These are phyloP conservation scores for Nitzschia sp. DNA, from an alignment of 108 stramenopile genomes.

Conservation along the genomic window DNA sequence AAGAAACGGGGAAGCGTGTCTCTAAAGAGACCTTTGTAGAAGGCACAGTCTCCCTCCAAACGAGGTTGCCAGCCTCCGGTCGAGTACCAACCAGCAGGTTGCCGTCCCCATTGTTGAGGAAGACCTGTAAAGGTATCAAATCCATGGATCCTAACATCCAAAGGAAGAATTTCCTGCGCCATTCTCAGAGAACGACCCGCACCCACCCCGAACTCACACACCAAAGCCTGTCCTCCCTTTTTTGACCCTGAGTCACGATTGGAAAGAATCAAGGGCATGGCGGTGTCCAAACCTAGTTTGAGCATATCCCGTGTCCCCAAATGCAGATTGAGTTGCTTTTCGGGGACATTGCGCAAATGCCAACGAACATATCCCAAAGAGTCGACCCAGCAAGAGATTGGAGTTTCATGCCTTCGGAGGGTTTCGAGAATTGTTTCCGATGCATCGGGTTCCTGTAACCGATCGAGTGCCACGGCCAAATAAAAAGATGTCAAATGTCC, in stretches of 20 bases:
- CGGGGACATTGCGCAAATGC: slow-evolving; percentile 68
- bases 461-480: slow-evolving; percentile 78
- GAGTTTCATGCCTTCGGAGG: slow-evolving; percentile 64
- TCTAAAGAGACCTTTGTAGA: slow-evolving; percentile 81
- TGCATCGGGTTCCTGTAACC: slow-evolving; percentile 64
- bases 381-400: slow-evolving; percentile 67
- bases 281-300: slow-evolving; percentile 75
- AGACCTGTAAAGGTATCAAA: slow-evolving; percentile 91
- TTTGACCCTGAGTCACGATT: slow-evolving; percentile 15
- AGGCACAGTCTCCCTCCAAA: slow-evolving; percentile 60
- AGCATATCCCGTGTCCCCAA: slow-evolving; percentile 81
- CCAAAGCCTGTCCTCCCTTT: slow-evolving; percentile 44
- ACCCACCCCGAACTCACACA: slow-evolving; percentile 87
- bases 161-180: slow-evolving; percentile 79
- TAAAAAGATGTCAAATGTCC: slow-evolving; percentile 44
- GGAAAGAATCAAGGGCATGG: slow-evolving; percentile 62
- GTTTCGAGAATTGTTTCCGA: slow-evolving; percentile 70
- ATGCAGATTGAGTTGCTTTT: slow-evolving; percentile 59
- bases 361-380: slow-evolving; percentile 88
- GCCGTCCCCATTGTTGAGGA: slow-evolving; percentile 80
- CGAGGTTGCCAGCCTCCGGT: slow-evolving; percentile 73
- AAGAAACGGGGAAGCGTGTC: slow-evolving; percentile 75
- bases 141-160: slow-evolving; percentile 68
- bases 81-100: slow-evolving; percentile 74
- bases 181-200: slow-evolving; percentile 73